Conservation (phyloP, 768 basidiomycete genomes). For the Tylopilus sp. region DNA sequence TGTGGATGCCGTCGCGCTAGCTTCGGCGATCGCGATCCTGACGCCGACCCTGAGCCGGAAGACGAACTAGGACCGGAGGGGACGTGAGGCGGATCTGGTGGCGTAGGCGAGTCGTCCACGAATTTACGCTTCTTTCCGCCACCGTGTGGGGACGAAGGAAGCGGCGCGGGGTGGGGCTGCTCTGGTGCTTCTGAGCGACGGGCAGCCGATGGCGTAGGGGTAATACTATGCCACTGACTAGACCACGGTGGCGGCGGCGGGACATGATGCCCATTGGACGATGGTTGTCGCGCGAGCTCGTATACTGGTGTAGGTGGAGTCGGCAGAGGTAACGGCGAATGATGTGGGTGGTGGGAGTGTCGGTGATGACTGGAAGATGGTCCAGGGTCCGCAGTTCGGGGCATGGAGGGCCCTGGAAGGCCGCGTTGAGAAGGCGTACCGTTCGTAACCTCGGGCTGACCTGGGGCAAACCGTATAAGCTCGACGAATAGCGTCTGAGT, state of each 20-base stretch:
- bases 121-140: conserved; percentile 36
- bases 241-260: conserved; percentile 36
- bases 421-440: conserved; percentile 16
- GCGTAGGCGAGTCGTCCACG: conserved; percentile 31
- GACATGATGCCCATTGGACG: conserved; percentile 33
- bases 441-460: conserved; percentile 29
- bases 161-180: conserved; percentile 7
- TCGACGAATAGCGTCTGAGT: conserved; percentile 72
- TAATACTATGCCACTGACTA: conserved; percentile 28
- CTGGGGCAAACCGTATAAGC: conserved; percentile 46
- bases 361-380: conserved; percentile 30
- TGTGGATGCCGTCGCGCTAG: conserved; percentile 34
- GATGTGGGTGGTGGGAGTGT: conserved; percentile 27
- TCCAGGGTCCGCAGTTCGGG: conserved; percentile 27
- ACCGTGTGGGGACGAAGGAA: conserved; percentile 27
- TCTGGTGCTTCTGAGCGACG: conserved; percentile 28
- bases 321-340: conserved; percentile 29
- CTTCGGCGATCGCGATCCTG: conserved; percentile 31
- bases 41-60: conserved; percentile 4
- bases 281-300: conserved; percentile 29
- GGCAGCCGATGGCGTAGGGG: conserved; percentile 10
- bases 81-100: conserved; percentile 14
- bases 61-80: conserved; percentile 13
- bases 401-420: conserved; percentile 12
- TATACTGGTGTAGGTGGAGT: conserved; percentile 35